Percentiles rank a stretch among this genome's conserved stretches.
Evolutionary conservation across 2,329 filamentous ascomycete genomes (phyloP).

Genomic region (Alternaria triticina): DNA sequence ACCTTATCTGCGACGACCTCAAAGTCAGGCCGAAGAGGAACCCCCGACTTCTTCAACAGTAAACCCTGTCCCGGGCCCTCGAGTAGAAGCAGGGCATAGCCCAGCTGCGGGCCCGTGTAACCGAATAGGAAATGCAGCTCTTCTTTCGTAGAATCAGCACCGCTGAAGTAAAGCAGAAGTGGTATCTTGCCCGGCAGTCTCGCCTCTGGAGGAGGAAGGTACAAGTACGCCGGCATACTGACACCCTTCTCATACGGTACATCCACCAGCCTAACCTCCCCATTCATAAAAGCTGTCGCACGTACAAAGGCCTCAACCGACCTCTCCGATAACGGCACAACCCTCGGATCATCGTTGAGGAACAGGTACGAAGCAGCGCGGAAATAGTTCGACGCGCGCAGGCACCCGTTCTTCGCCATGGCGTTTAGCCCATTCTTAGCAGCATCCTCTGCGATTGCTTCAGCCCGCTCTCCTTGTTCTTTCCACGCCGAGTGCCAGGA

Average conservation of each 20-base stretch:
- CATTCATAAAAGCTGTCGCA: not conserved
- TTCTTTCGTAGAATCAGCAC: constrained; percentile 15
- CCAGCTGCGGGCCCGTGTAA: constrained; percentile 35
- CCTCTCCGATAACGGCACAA: not conserved
- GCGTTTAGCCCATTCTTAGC: not conserved
- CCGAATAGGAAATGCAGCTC: constrained; percentile 49
- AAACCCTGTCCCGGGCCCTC: constrained; percentile 58
- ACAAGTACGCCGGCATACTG: not conserved
- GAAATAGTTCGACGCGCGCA: not conserved
- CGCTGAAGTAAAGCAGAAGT: constrained; percentile 1
- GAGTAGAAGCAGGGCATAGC: constrained; percentile 55
- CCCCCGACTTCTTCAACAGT: constrained; percentile 28
- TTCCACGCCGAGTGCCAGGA: not conserved
- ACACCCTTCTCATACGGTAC: not conserved
- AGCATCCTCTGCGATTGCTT: not conserved
- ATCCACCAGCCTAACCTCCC: not conserved
- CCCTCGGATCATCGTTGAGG: not conserved
- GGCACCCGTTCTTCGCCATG: constrained; percentile 7
- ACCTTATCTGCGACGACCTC: constrained; percentile 33
- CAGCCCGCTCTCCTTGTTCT: not conserved
- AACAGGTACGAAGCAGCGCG: constrained; percentile 1
- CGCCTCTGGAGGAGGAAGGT: not conserved
- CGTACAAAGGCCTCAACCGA: not conserved
- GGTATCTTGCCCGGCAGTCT: not conserved
- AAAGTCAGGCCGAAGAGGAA: constrained; percentile 29